Evolutionary conservation across 495 filamentous ascomycete species (phyloP).

Genomic region (Rhypophila decipiens): DNA sequence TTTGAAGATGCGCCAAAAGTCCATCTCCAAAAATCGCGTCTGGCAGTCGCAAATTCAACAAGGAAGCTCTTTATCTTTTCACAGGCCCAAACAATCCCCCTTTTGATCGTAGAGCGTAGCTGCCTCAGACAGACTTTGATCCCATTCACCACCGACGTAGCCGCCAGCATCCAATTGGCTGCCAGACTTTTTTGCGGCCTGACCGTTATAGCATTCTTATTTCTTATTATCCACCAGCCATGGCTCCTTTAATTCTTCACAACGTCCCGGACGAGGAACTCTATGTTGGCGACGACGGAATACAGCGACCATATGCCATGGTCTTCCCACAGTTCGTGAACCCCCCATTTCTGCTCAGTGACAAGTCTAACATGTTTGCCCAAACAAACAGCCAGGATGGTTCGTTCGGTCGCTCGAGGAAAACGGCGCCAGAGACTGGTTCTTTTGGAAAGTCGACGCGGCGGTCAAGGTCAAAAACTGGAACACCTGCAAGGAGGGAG

Average conservation of each 20-base stretch:
- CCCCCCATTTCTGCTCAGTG: neutral
- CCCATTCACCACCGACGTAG: neutral
- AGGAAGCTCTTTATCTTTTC: neutral
- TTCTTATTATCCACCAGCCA: constrained; percentile 16
- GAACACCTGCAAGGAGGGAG: constrained; percentile 45
- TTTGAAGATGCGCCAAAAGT: too few relatives aligned
- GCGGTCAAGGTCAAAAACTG: constrained; percentile 45
- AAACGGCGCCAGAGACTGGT: constrained; percentile 42
- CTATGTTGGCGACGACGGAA: constrained; percentile 50
- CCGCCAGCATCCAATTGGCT: too few relatives aligned
- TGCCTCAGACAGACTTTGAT: neutral
- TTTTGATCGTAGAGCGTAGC: too few relatives aligned
- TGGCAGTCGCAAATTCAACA: neutral
- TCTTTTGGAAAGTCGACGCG: constrained; percentile 52
- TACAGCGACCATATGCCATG: constrained; percentile 51
- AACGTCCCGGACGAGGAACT: constrained; percentile 55
- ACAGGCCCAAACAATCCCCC: neutral
- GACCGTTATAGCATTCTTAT: neutral
- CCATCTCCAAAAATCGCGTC: neutral
- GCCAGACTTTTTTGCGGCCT: neutral
- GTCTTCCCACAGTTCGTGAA: constrained; percentile 46
- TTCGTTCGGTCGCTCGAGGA: constrained; percentile 26
- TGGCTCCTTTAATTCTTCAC: constrained; percentile 52
- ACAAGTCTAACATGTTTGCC: neutral
- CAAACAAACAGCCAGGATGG: constrained; percentile 29